phyloP scores from a whole-genome alignment of 306 rosid genomes.

The Geum urbanum region DNA sequence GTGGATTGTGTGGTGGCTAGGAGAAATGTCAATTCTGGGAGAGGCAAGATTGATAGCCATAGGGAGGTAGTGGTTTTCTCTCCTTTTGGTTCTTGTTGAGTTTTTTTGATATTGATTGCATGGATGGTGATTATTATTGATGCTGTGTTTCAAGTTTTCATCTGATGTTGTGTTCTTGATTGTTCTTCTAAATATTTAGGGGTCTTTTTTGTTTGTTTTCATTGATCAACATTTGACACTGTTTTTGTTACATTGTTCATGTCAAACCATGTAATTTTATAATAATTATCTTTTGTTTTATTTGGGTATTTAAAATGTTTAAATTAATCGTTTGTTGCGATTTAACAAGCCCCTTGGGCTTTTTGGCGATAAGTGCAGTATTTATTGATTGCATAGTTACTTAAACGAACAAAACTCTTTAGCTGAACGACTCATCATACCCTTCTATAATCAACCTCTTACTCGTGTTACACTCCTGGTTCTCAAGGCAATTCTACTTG shows the following conservation, averaged over 20 bases:
- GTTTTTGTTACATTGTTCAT: not conserved
- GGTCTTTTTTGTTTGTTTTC: not conserved
- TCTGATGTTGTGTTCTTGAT: not conserved
- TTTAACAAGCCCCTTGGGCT: not conserved
- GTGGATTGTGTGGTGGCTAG: constrained; percentile 80
- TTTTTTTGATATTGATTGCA: no score
- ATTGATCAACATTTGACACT: not conserved
- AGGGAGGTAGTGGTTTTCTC: constrained; percentile 56
- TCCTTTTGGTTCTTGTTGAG: no score
- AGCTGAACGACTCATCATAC: not conserved
- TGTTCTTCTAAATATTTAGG: not conserved
- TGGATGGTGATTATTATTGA: no score
- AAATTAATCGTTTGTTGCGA: not conserved
- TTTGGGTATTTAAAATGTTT: not conserved
- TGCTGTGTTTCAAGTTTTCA: no score
- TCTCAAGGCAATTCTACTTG: not conserved
- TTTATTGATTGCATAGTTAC: not conserved
- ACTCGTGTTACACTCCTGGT: not conserved
- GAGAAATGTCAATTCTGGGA: constrained; percentile 46
- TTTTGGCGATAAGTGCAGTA: constrained; percentile 11
- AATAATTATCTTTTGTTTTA: not conserved
- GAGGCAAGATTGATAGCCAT: constrained; percentile 70
- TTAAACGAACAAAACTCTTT: not conserved
- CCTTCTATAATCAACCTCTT: not conserved
- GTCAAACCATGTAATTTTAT: not conserved